Conservation (phyloP, 495 filamentous ascomycete species). For the Tuber umbilicatum region DNA sequence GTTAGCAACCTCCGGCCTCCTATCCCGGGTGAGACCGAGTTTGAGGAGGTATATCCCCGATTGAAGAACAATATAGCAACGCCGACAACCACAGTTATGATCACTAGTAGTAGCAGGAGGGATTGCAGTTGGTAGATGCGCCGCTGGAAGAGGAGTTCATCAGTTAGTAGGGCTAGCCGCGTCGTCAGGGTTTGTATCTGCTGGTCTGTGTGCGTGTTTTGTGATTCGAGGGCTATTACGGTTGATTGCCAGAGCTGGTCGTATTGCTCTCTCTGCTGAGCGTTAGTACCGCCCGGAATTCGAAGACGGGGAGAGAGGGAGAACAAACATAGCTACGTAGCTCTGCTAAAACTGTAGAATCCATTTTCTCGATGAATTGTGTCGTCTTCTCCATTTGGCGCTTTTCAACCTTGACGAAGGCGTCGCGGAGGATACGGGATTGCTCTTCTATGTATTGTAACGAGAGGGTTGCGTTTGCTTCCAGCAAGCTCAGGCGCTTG, state of each 20-base stretch:
- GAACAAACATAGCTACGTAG: constrained; percentile 57
- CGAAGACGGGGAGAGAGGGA: background rate
- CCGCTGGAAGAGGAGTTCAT: constrained; percentile 94
- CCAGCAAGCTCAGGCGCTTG: constrained; percentile 82
- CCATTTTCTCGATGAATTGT: constrained; percentile 72
- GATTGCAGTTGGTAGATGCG: constrained; percentile 85
- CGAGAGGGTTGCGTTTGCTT: constrained; percentile 85
- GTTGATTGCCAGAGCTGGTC: constrained; percentile 96
- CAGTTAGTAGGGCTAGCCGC: constrained; percentile 78
- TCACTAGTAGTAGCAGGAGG: constrained; percentile 76
- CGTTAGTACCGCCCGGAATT: background rate
- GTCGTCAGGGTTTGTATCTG: constrained; percentile 75
- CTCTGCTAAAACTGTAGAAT: constrained; percentile 79
- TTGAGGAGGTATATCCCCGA: constrained; percentile 9
- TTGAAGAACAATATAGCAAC: constrained; percentile 65
- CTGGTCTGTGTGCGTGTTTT: constrained; percentile 68
- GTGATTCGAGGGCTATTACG: constrained; percentile 80
- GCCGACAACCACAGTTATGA: constrained; percentile 47
- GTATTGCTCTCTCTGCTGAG: constrained; percentile 61
- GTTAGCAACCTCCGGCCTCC: background rate
- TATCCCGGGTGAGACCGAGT: background rate
- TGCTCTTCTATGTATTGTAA: constrained; percentile 96
- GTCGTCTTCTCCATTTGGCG: constrained; percentile 77
- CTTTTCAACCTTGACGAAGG: constrained; percentile 83
- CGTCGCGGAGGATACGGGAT: constrained; percentile 82